These are phyloP conservation scores for Lactarius quietus DNA, from an alignment of 768 basidiomycete species.

Conservation along the genomic window DNA sequence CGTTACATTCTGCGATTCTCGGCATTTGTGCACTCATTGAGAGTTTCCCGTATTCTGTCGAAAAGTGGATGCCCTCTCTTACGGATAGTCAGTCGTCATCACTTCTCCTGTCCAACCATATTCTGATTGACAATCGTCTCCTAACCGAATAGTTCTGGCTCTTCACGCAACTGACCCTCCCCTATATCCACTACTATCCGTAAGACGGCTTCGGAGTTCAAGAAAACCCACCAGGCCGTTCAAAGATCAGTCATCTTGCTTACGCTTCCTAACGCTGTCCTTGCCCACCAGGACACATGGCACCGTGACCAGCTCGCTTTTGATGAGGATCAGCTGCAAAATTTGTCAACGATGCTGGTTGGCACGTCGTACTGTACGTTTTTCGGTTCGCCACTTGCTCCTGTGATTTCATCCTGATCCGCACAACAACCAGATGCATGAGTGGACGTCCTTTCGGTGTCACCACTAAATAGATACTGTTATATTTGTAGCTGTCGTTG, in stretches of 20 bases:
- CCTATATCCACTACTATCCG: slow-evolving; percentile 90
- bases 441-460: neutral
- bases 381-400: slow-evolving; percentile 23
- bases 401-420: slow-evolving; percentile 3
- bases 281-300: slow-evolving; percentile 71
- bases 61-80: slow-evolving; percentile 54
- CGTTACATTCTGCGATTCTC: slow-evolving; percentile 67
- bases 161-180: slow-evolving; percentile 80
- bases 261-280: neutral
- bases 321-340: slow-evolving; percentile 86
- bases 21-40: slow-evolving; percentile 50
- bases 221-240: slow-evolving; percentile 51
- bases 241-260: neutral
- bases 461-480: neutral
- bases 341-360: slow-evolving; percentile 82
- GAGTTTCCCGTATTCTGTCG: slow-evolving; percentile 55
- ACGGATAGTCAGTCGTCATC: slow-evolving; percentile 57
- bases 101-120: neutral
- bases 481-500: slow-evolving; percentile 1
- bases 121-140: slow-evolving; percentile 11
- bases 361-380: slow-evolving; percentile 84
- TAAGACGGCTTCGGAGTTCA: slow-evolving; percentile 80
- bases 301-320: slow-evolving; percentile 84
- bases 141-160: slow-evolving; percentile 53
- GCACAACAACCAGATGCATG: slow-evolving; percentile 30